A percentile compares a stretch with the other conserved stretches of the same genome.
Evolutionary conservation across 768 basidiomycete species (phyloP).

Genomic region (Phlebiopsis gigantea): DNA sequence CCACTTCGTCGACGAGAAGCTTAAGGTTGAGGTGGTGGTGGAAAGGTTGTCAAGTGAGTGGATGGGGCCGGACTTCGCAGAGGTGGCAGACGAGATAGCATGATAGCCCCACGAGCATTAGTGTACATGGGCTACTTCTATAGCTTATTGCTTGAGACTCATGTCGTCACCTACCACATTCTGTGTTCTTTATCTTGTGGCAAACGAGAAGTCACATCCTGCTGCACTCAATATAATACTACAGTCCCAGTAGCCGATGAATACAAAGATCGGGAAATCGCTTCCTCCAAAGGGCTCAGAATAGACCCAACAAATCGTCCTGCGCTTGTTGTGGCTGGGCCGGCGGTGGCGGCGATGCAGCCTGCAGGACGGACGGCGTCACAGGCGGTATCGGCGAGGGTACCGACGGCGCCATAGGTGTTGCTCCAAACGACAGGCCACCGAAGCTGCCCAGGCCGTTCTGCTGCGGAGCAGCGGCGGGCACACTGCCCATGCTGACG

Average conservation of each 20-base stretch:
- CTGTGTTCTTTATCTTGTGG: no score
- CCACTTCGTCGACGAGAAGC: no score
- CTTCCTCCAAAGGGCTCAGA: background rate
- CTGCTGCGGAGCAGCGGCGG: conserved; percentile 11
- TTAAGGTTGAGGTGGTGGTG: no score
- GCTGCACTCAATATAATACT: conserved; percentile 4
- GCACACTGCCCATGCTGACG: conserved; percentile 29
- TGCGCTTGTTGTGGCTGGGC: conserved; percentile 9
- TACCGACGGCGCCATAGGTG: conserved; percentile 13
- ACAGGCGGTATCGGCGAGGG: conserved; percentile 15
- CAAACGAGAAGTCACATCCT: no score
- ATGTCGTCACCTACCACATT: no score
- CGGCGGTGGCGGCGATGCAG: conserved; percentile 14
- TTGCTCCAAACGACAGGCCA: conserved; percentile 24
- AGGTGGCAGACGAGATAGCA: no score
- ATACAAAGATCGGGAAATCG: background rate
- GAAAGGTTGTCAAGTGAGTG: no score
- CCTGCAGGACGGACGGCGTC: conserved; percentile 18
- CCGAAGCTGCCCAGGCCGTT: conserved; percentile 18
- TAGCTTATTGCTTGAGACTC: no score
- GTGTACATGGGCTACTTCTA: no score
- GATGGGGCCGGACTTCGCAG: no score
- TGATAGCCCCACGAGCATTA: no score
- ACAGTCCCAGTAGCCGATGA: conserved; percentile 1
- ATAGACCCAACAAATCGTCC: conserved; percentile 7